A percentile compares a stretch with the other conserved stretches of the same genome.
Evolutionary conservation across 345 rosid species (phyloP).

Genomic region (Nasturtium officinale): DNA sequence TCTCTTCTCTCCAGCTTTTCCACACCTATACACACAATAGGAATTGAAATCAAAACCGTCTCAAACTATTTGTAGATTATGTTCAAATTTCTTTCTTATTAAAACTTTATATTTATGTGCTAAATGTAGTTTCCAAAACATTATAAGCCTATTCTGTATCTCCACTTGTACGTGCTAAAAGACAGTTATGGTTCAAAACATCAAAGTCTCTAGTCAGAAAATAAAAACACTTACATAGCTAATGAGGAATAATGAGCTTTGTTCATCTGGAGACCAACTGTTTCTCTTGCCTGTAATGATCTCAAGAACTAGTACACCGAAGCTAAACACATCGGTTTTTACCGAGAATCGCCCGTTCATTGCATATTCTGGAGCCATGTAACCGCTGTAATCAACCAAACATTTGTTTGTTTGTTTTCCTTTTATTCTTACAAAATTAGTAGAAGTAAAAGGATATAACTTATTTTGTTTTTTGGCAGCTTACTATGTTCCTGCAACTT

Average conservation of each 20-base stretch:
- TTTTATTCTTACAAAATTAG: neutral
- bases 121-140: neutral
- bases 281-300: constrained; percentile 25
- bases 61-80: neutral
- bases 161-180: neutral
- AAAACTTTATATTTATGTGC: neutral
- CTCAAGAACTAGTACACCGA: constrained; percentile 32
- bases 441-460: neutral
- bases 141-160: neutral
- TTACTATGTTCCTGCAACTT: constrained; percentile 53
- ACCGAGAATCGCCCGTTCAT: constrained; percentile 5
- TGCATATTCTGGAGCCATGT: constrained; percentile 30
- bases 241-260: constrained; percentile 21
- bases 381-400: constrained; percentile 3
- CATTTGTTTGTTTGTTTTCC: neutral
- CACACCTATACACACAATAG: constrained; percentile 3
- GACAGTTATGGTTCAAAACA: neutral
- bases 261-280: constrained; percentile 32
- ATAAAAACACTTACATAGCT: constrained; percentile 30
- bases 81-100: neutral
- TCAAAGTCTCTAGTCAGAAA: neutral
- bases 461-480: neutral
- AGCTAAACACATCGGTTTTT: constrained; percentile 29
- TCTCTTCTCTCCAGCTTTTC: constrained; percentile 31
- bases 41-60: neutral